A percentile compares a stretch with the other conserved stretches of the same genome.
Evolutionary conservation across 2,329 filamentous ascomycete species (phyloP).

Genomic region (Stemphylium vesicarium): DNA sequence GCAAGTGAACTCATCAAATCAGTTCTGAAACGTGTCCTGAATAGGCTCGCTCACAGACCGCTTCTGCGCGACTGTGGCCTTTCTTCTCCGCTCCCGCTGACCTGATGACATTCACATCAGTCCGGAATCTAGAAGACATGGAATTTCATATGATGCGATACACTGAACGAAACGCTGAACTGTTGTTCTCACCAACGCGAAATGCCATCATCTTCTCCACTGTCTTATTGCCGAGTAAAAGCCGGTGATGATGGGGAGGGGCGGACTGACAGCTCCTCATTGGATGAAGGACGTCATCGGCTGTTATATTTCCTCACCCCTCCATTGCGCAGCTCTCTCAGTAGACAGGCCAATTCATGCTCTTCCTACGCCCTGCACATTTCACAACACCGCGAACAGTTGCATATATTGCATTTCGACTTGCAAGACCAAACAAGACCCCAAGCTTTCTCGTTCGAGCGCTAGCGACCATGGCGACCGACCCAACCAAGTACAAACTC

Average conservation of each 20-base stretch:
- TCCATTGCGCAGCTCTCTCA: slow-evolving; percentile 2
- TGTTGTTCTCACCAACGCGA: slow-evolving; percentile 1
- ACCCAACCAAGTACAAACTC: slow-evolving; percentile 68
- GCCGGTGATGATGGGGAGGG: slow-evolving; percentile 21
- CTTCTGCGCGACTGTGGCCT: background rate
- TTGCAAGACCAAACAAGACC: slow-evolving; percentile 13
- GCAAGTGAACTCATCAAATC: no score
- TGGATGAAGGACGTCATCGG: slow-evolving; percentile 25
- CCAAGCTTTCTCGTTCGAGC: slow-evolving; percentile 24
- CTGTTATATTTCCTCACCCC: slow-evolving; percentile 38
- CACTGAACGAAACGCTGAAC: background rate
- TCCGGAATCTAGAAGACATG: background rate
- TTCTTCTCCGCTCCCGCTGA: background rate
- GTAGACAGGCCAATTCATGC: slow-evolving; percentile 28
- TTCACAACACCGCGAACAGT: slow-evolving; percentile 12
- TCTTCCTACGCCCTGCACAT: slow-evolving; percentile 26
- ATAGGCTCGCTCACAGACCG: background rate
- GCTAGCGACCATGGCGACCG: slow-evolving; percentile 61
- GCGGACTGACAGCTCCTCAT: slow-evolving; percentile 14
- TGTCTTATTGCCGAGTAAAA: slow-evolving; percentile 18
- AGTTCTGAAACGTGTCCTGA: background rate
- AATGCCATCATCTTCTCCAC: slow-evolving; percentile 1
- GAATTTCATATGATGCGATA: background rate
- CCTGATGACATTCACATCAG: background rate
- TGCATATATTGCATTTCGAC: slow-evolving; percentile 10